Base-by-base conservation (phyloP, 352 stramenopile species). In the Pythium sp. region DNA sequence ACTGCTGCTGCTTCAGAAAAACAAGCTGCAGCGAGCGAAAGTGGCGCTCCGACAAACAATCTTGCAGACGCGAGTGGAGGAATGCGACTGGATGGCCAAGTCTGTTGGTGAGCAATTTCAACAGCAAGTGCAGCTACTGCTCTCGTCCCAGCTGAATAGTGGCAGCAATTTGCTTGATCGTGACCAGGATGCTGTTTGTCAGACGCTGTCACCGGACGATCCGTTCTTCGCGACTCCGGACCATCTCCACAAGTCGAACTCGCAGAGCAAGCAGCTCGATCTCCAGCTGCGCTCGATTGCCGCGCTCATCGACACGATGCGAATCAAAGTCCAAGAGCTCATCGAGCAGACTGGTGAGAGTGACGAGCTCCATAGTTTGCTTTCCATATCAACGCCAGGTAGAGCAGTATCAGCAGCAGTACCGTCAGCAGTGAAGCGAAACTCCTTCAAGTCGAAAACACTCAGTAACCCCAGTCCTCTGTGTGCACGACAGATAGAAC, bases 71-170 rank as follows among this genome's bases (percentile, higher is more conserved):
- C 64, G 64, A 9, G 5, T 26, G n/a, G 64, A 64, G 9, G 64
- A 69, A 32, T 69, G 64, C 36, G 69, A 78, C 15, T 65, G 62
- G 57, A 59, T 78, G 14, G 14, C 62, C 41, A 72, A 70, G 54
- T 57, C 67, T 3, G 53, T 70, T 14, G n/a, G 51, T 30, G 26
- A 15, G 9, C 47, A 36, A 24, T 77, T n/a, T 54, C 70, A n/a
- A 68, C 72, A 24, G 28, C 22, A 32, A 38, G 60, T 58, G 6
- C 36, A 62, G 9, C 18, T 38, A 20, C 18, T 51, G 60, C 14
- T 59, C 22, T 68, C 49, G n/a, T 62, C 71, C 2, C 15, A 60
- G n/a, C 60, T 71, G 14, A 62, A 20, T 24, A n/a, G 9, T 34
- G 28, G 55, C 26, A 24, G 28, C 22, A 59, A 8, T 46, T 20